Percentiles rank a stretch among this genome's conserved stretches.
Evolutionary conservation across 345 rosid species (phyloP).

Genomic region (Firmiana major): DNA sequence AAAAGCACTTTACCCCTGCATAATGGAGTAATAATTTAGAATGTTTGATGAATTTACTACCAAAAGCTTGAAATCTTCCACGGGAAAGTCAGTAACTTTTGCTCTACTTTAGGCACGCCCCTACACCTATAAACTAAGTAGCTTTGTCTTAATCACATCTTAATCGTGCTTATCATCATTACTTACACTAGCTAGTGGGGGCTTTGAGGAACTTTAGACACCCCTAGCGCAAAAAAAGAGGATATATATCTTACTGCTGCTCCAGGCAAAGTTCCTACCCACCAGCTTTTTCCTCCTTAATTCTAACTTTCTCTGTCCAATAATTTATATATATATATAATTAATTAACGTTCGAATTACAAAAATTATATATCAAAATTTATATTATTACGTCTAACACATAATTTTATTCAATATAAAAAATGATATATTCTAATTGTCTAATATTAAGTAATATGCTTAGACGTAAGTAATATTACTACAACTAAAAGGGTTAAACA

Average conservation of each 20-base stretch:
- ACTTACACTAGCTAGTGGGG: slow-evolving; percentile 14
- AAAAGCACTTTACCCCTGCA: neutral
- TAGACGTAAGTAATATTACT: no score
- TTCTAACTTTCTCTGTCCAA: neutral
- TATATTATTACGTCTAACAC: no score
- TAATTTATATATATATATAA: no score
- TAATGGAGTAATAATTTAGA: slow-evolving; percentile 10
- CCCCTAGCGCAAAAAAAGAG: neutral
- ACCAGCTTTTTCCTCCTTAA: neutral
- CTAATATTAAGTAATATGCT: no score
- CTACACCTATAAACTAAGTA: neutral
- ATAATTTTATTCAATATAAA: no score
- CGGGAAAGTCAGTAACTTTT: slow-evolving; percentile 4
- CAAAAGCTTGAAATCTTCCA: slow-evolving; percentile 13
- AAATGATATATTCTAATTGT: no score
- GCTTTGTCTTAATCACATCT: slow-evolving; percentile 4
- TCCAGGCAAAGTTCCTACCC: slow-evolving; percentile 10
- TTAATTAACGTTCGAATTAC: no score
- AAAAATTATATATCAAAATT: no score
- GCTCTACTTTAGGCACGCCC: slow-evolving; percentile 16
- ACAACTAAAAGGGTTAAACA: no score
- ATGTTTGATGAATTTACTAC: neutral
- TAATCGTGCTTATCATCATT: slow-evolving; percentile 13
- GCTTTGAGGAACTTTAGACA: neutral
- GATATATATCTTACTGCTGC: neutral